Base-by-base conservation (phyloP, 495 filamentous ascomycete genomes). In the Cryomyces minteri region DNA sequence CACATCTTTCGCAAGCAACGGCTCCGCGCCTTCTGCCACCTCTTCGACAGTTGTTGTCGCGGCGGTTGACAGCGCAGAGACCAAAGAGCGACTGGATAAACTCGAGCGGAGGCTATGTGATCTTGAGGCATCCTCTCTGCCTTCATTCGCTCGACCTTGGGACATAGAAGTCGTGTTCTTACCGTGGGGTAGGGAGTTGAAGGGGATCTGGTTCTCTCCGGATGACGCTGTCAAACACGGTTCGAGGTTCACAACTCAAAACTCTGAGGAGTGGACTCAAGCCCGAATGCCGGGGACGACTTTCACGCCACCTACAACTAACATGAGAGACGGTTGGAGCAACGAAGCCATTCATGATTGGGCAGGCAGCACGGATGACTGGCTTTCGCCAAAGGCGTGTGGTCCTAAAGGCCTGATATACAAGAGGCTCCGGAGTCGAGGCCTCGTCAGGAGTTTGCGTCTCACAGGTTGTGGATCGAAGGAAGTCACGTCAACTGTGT, bases 101-200 rank as follows among this genome's bases (percentile, higher is more conserved):
- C 56, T 83, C 0, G 71, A 76, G 48, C 63, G 68, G 1, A 68
- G 76, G 39, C 56, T 83, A 30, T 61, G 56, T 47, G 62, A 69
- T 47, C 64, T 81, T 4, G 74, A 79, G 50, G 62, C 66, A 11
- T 45, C 63, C 5, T 66, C 71, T 8, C 54, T 71, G 29, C 76
- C 79, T 7, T 70, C 76, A 0, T 63, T 60, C 41, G 57, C 58
- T 14, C 63, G 68, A n/a, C 77, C 78, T 5, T 81, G 76, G 76
- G 67, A 78, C 50, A 55, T 83, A 28, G 77, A 83, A 52, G 75
- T 83, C 14, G 66, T 82, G 12, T 70, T 82, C 43, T 52, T 82
- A n/a, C 78, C 79, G 32, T 83, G 77, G 59, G 73, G 69, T 6
- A 54, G 55, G 31, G 51, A 71, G 1, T 60, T 83, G 39, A 71